Base-by-base conservation (phyloP, 805 yeast genomes). In the Danielia oregonensis region DNA sequence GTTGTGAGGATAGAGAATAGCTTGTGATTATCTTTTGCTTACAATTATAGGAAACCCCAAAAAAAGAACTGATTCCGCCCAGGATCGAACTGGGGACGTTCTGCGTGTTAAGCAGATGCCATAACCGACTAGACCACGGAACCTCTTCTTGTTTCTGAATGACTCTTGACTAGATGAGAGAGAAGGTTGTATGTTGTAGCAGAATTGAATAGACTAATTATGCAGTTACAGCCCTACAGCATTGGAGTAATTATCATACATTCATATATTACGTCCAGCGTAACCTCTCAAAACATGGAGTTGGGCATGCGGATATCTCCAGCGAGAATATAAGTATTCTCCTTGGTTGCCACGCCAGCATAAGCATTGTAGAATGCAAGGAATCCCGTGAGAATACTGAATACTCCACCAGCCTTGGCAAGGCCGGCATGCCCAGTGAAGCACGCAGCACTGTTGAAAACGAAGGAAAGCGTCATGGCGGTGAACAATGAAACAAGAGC, bases 21-120 rank as follows among this genome's bases (percentile, higher is more conserved):
- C n/a, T n/a, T n/a, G n/a, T n/a, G n/a, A n/a, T n/a, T n/a, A n/a
- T n/a, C n/a, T n/a, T n/a, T n/a, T n/a, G n/a, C n/a, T n/a, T n/a
- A n/a, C n/a, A n/a, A n/a, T n/a, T n/a, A n/a, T n/a, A n/a, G n/a
- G n/a, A n/a, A n/a, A n/a, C n/a, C n/a, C n/a, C n/a, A 5, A 1
- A 6, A 41, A 29, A 45, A 40, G 27, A 40, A 40, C 33, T 88
- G 96, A 88, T 84, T 86, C 79, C 86, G 88, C 96, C 96, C 97
- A 89, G 97, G 97, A 87, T 91, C 96, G 97, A 91, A 91, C 97
- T 88, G 96, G 97, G 96, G 97, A 91, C 96, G 91, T 86, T 86
- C 93, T 87, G 96, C 96, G 96, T 88, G 96, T 89, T 86, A 88
- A 86, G 96, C 96, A 88, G 93, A 86, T 86, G 96, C 95, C 96